A percentile compares a stretch with the other conserved stretches of the same genome.
phyloP scores from a whole-genome alignment of 78 protist genomes.

The Mantamonas sphyraenae region DNA sequence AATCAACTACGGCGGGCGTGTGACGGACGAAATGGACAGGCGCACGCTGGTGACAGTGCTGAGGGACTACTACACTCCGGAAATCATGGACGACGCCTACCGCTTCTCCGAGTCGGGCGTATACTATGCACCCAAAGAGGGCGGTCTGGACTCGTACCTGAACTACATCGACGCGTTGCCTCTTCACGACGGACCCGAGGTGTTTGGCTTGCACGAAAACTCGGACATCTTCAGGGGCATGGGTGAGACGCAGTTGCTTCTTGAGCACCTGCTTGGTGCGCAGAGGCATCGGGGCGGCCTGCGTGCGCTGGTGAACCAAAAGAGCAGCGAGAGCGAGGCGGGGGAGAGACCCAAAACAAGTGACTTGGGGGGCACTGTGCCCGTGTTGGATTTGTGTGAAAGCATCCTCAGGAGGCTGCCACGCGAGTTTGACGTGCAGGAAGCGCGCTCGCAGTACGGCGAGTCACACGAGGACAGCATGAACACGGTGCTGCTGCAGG shows the following conservation, averaged over 20 bases:
- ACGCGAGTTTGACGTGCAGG: slow-evolving; percentile 25
- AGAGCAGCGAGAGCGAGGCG: not conserved
- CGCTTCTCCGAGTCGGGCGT: not conserved
- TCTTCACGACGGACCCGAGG: slow-evolving; percentile 29
- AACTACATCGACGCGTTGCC: slow-evolving; percentile 18
- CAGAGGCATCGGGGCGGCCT: slow-evolving; percentile 8
- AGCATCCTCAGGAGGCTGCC: too few species aligned
- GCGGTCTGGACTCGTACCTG: not conserved
- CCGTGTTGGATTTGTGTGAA: too few species aligned
- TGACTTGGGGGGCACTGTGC: too few species aligned
- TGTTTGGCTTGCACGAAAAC: slow-evolving; percentile 71
- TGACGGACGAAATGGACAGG: slow-evolving; percentile 74
- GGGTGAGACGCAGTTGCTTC: slow-evolving; percentile 20
- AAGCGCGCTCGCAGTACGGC: too few species aligned
- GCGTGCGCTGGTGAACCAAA: not conserved
- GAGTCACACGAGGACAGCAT: slow-evolving; percentile 43
- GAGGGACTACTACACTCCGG: not conserved
- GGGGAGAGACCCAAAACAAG: not conserved
- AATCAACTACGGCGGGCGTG: slow-evolving; percentile 77
- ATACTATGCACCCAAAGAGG: slow-evolving; percentile 25
- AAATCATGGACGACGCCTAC: slow-evolving; percentile 2
- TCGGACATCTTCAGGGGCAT: slow-evolving; percentile 59
- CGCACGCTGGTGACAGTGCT: slow-evolving; percentile 29
- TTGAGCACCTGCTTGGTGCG: slow-evolving; percentile 13
- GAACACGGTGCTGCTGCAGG: slow-evolving; percentile 65